These are phyloP conservation scores for Penicillium frequentans DNA, from an alignment of 2,329 filamentous ascomycete genomes.

Conservation along the genomic window DNA sequence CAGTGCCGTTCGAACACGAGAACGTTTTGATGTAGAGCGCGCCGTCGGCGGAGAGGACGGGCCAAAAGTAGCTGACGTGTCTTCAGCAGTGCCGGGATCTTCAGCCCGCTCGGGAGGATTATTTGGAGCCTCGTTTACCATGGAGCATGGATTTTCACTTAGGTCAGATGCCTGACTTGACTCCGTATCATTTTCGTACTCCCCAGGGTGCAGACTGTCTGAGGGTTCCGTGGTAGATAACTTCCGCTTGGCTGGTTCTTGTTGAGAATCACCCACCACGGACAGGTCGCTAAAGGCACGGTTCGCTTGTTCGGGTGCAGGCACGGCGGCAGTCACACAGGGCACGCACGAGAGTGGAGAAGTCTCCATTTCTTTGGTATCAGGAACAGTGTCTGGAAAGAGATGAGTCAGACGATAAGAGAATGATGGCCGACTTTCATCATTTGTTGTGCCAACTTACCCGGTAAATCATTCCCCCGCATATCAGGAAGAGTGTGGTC, in stretches of 20 bases:
- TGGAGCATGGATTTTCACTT: background rate
- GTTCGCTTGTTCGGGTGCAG: slow-evolving; percentile 9
- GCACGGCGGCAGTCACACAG: background rate
- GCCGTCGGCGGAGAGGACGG: background rate
- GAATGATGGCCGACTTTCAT: slow-evolving; percentile 6
- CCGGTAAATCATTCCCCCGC: slow-evolving; percentile 3
- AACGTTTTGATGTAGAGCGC: background rate
- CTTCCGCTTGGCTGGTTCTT: slow-evolving; percentile 5
- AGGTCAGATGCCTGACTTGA: background rate
- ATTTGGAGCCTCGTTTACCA: background rate
- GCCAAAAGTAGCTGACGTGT: background rate
- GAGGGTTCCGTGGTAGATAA: background rate
- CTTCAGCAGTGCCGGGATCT: background rate
- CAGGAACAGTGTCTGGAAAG: slow-evolving; percentile 3
- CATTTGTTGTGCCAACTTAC: slow-evolving; percentile 2
- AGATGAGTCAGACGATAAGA: slow-evolving; percentile 6
- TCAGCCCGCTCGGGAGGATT: background rate
- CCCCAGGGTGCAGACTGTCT: background rate
- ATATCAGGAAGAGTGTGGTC: background rate
- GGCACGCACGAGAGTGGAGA: slow-evolving; percentile 6
- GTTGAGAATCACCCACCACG: background rate
- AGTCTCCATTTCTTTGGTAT: slow-evolving; percentile 12
- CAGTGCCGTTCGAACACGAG: background rate
- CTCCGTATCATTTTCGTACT: background rate
- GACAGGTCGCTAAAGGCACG: slow-evolving; percentile 5